Evolutionary conservation across 1,284 basidiomycete species (phyloP).

Genomic region (Phellinidium pouzarii): DNA sequence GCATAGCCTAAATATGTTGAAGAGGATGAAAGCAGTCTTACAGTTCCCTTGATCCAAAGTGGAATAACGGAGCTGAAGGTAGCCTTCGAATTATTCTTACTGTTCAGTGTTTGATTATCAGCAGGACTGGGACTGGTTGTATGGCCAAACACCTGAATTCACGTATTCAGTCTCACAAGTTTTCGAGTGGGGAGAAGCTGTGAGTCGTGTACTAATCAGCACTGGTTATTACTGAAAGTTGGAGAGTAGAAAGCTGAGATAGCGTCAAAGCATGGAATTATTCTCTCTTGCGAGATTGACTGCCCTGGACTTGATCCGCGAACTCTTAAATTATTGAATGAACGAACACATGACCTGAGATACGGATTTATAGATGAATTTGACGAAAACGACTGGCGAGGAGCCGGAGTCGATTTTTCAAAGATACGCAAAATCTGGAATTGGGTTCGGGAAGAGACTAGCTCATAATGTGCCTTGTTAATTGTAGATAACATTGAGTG

Average conservation of each 20-base stretch:
- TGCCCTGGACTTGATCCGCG: slow-evolving; percentile 22
- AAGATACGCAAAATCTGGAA: slow-evolving; percentile 29
- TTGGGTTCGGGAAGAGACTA: slow-evolving; percentile 36
- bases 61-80: slow-evolving; percentile 73
- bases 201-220: slow-evolving; percentile 29
- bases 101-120: slow-evolving; percentile 2
- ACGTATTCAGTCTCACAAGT: slow-evolving; percentile 44
- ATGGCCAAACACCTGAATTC: slow-evolving; percentile 94
- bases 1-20: slow-evolving; percentile 26
- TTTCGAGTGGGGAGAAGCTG: slow-evolving; percentile 59
- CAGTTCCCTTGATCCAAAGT: slow-evolving; percentile 42
- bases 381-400: slow-evolving; percentile 26
- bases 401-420: slow-evolving; percentile 18
- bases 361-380: slow-evolving; percentile 44
- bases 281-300: slow-evolving; percentile 42
- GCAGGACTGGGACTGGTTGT: slow-evolving; percentile 90
- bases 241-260: slow-evolving; percentile 40
- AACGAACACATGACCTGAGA: slow-evolving; percentile 33
- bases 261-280: slow-evolving; percentile 54
- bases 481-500: background rate
- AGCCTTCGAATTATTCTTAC: background rate
- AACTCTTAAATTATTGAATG: slow-evolving; percentile 14
- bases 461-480: background rate
- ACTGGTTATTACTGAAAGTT: background rate
- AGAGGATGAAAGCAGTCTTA: slow-evolving; percentile 38